Evolutionary conservation across 2,329 filamentous ascomycete species (phyloP).

Genomic region (Neopestalotiopsis clavispora): DNA sequence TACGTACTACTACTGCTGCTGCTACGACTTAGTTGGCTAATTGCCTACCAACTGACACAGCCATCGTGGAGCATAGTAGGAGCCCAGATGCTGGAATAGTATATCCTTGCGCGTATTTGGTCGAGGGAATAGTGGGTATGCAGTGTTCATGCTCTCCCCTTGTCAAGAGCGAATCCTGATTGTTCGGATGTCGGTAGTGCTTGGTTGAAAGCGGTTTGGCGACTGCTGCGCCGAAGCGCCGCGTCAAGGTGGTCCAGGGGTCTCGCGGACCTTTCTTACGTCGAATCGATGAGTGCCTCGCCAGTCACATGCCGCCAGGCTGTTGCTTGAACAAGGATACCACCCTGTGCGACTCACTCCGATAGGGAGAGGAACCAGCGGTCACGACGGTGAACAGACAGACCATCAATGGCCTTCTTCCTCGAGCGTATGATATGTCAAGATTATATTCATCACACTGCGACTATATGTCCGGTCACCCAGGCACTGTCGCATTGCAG

Average conservation of each 20-base stretch:
- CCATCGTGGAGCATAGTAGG: neutral
- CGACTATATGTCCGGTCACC: neutral
- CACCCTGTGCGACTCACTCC: slow-evolving; percentile 1
- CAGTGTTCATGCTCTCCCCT: neutral
- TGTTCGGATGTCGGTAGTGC: neutral
- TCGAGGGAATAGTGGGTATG: neutral
- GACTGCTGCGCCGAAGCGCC: neutral
- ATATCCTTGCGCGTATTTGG: neutral
- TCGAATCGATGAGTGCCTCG: neutral
- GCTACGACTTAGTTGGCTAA: neutral
- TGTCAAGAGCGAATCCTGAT: neutral
- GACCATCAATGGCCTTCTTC: neutral
- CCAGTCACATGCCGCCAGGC: slow-evolving; percentile 6
- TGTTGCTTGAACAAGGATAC: slow-evolving; percentile 7
- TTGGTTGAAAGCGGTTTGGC: neutral
- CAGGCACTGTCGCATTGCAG: neutral
- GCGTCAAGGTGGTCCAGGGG: neutral
- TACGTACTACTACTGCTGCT: neutral
- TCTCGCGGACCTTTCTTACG: neutral
- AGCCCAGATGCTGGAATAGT: too few relatives aligned
- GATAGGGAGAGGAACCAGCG: neutral
- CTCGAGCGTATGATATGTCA: neutral
- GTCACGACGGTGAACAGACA: neutral
- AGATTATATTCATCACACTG: neutral
- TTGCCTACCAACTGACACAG: neutral